These are phyloP conservation scores for Tolypocladium endophyticum DNA, from an alignment of 2,329 filamentous ascomycete genomes.

Conservation along the genomic window DNA sequence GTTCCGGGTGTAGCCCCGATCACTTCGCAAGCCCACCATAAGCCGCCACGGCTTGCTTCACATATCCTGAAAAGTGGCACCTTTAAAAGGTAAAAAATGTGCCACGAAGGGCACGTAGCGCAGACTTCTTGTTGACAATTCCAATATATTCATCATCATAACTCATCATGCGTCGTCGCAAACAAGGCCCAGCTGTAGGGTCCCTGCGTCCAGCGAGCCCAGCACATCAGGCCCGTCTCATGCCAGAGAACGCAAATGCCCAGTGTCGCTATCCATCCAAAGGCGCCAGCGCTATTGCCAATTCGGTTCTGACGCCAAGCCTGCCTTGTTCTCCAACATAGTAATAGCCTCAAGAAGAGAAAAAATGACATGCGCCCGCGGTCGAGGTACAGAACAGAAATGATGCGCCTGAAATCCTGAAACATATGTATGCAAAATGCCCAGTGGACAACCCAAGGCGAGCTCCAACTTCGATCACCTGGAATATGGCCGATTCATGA, in stretches of 20 bases:
- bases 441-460: neutral
- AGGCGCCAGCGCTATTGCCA: neutral
- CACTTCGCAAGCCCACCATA: neutral
- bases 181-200: neutral
- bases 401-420: neutral
- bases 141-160: neutral
- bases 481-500: conserved; percentile 93
- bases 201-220: neutral
- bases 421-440: neutral
- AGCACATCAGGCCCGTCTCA: neutral
- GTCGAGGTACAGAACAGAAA: neutral
- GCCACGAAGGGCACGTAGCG: neutral
- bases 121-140: neutral
- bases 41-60: neutral
- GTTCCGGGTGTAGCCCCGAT: neutral
- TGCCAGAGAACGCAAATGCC: neutral
- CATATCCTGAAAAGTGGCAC: neutral
- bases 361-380: neutral
- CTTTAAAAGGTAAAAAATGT: neutral
- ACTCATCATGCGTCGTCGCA: neutral
- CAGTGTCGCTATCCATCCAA: neutral
- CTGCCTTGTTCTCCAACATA: neutral
- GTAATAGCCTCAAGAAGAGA: neutral
- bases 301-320: neutral
- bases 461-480: conserved; percentile 31